Evolutionary conservation across 768 basidiomycete species (phyloP).

Genomic region (Trametes coccinea): DNA sequence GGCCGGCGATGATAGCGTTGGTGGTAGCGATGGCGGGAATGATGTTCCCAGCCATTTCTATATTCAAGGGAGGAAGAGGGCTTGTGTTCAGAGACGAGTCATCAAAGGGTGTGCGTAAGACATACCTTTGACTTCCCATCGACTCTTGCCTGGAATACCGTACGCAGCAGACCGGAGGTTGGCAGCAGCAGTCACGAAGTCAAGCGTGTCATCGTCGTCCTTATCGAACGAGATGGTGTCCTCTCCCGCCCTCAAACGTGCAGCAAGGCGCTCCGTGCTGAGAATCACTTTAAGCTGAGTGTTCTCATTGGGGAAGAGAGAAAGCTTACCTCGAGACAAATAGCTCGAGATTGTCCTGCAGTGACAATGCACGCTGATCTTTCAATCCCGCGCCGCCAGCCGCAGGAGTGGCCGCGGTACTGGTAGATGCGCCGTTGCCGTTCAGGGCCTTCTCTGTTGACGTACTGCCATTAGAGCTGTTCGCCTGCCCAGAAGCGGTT

Average conservation of each 20-base stretch:
- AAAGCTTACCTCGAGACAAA: slow-evolving; percentile 76
- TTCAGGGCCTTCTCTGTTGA: slow-evolving; percentile 24
- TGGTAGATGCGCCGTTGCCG: slow-evolving; percentile 12
- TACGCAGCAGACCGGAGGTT: slow-evolving; percentile 92
- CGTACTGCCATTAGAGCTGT: slow-evolving; percentile 24
- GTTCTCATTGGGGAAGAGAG: not conserved
- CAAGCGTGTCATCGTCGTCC: slow-evolving; percentile 94
- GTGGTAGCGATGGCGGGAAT: slow-evolving; percentile 99
- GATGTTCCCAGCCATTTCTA: slow-evolving; percentile 99
- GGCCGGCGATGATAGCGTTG: slow-evolving; percentile 93
- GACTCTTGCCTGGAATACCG: slow-evolving; percentile 82
- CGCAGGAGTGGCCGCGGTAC: not conserved
- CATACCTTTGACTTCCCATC: slow-evolving; percentile 96
- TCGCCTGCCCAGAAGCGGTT: slow-evolving; percentile 6
- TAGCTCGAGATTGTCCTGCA: slow-evolving; percentile 80
- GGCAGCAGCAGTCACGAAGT: slow-evolving; percentile 94
- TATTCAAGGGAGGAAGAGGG: no score
- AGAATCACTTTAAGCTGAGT: not conserved
- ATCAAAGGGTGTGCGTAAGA: not conserved
- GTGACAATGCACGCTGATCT: slow-evolving; percentile 76
- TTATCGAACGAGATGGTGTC: slow-evolving; percentile 90
- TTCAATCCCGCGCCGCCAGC: slow-evolving; percentile 48
- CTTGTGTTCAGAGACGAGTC: not conserved
- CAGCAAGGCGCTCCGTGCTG: slow-evolving; percentile 80
- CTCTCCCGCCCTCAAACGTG: slow-evolving; percentile 64